A percentile compares a stretch with the other conserved stretches of the same genome.
These are phyloP conservation scores for Herpetospermum pedunculosum DNA, from an alignment of 306 rosid genomes.

Conservation along the genomic window DNA sequence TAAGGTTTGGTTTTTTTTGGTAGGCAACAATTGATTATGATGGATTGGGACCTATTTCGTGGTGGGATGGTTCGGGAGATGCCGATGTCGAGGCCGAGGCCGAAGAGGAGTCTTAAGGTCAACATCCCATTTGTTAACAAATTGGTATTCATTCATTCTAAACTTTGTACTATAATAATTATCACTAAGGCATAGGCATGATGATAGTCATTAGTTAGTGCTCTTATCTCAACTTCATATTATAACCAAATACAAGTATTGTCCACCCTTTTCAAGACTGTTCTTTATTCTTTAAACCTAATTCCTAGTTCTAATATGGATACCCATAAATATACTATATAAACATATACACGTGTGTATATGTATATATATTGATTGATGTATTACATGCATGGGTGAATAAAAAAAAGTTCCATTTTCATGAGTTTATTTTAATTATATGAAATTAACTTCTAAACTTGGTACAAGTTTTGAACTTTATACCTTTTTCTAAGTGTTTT, in stretches of 20 bases:
- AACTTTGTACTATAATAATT: neutral
- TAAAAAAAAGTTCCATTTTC: too few species aligned
- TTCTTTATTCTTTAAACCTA: too few species aligned
- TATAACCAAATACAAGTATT: neutral
- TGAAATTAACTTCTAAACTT: too few species aligned
- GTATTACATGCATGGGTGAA: too few species aligned
- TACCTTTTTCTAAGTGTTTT: too few species aligned
- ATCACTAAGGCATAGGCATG: neutral
- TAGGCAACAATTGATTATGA: conserved; percentile 27
- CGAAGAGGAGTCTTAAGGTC: neutral
- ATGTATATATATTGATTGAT: too few species aligned
- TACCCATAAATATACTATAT: too few species aligned
- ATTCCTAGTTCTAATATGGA: too few species aligned
- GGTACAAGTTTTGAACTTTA: too few species aligned
- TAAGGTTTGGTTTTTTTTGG: neutral
- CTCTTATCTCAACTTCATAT: neutral
- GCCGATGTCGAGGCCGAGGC: neutral
- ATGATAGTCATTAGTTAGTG: neutral
- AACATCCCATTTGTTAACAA: neutral
- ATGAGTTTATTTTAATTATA: too few species aligned
- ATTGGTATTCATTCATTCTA: neutral
- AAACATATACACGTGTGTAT: too few species aligned
- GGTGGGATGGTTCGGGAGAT: conserved; percentile 28
- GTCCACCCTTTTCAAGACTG: neutral
- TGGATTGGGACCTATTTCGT: conserved; percentile 30